Evolutionary conservation across 2,329 filamentous ascomycete species (phyloP), one percentile per base, ranked within the genome.

Genomic region (Magnaporthales sp.): DNA sequence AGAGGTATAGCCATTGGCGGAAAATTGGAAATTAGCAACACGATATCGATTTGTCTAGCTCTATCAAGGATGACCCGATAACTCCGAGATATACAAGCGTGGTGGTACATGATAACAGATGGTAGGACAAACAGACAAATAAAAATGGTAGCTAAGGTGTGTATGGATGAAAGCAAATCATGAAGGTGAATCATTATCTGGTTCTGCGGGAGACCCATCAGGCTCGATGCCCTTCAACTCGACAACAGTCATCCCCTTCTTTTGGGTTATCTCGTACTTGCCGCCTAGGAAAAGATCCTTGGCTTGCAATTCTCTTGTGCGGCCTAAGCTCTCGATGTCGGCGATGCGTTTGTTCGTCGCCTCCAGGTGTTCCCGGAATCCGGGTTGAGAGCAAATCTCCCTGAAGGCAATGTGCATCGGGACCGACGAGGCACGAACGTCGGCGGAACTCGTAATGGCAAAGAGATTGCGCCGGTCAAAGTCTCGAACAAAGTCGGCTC

Each of bases 381-480:
- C 91, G 4, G 87, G 84, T 71, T 89, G 78, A 3, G 80, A 76
- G 74, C 93, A 97, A 13, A 99, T 93, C 73, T 93, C 87, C 67
- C 88, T 85, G 78, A 99, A 96, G 0, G 95, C 95, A 63, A 88
- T 88, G 77, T 96, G 92, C 95, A 99, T 99, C 1, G 95, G 95
- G 29, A 99, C 94, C 1, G 90, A 94, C 76, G 96, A 94, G 1
- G 95, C 95, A 62, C 95, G 88, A 8, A 99, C 95, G 75, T 91
- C 90, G 19, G 93, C 92, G 56, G 86, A 84, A 67, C 89, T 92
- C 68, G 96, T 94, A 73, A 99, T 98, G 69, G 91, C 95, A 79
- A 98, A 97, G 68, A 99, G 86, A 75, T 98, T 98, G 68, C 95
- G 86, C 70, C 95, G 91, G 78, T 99, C 95, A 74, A 98, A 93